Base-by-base conservation (phyloP, 1,284 basidiomycete species). In the Rhodotorula sp. region DNA sequence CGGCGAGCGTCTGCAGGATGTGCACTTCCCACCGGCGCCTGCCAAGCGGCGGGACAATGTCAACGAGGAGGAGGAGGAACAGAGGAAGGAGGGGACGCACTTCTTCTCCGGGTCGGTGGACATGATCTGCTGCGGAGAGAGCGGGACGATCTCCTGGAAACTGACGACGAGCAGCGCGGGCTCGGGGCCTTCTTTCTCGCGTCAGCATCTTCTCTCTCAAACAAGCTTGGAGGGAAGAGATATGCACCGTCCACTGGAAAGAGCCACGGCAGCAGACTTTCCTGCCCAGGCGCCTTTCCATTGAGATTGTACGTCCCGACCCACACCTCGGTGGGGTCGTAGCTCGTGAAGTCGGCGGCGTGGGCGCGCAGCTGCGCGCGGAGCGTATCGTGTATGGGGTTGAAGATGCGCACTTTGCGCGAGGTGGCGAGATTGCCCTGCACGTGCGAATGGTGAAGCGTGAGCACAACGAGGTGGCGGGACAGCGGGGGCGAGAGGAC, bases 71-170 rank as follows among this genome's bases (percentile, higher is more conserved):
- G 32, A 19, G 17, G 53, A 1, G 29, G 32, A 6, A 34, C 3
- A 34, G 32, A 22, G 25, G 32, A 34, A 19, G 25, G 46, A 34
- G 13, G 13, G 7, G 29, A 55, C 84, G 25, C 63, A 90, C 92
- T 88, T 88, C 84, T 95, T 96, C 78, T 94, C 94, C 0, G 95
- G 94, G 82, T 99, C 97, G 7, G 96, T 92, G 80, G 97, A 76
- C 77, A 79, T 86, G 64, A 99, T 97, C 81, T 98, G 95, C 80
- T 97, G 93, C 9, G 97, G 93, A 12, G 92, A 97, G 55, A 99
- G 86, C 51, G 94, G 94, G 0, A 99, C 97, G 66, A 99, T 94
- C 82, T 99, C 97, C 82, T 99, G 97, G 80, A 99, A 97, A 1
- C 91, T 92, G 44, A 97, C 83, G n/a, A 89, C 89, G 79, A 96